Conservation (phyloP, 176 grass and related monocot genomes). For the Elymus sibiricus region DNA sequence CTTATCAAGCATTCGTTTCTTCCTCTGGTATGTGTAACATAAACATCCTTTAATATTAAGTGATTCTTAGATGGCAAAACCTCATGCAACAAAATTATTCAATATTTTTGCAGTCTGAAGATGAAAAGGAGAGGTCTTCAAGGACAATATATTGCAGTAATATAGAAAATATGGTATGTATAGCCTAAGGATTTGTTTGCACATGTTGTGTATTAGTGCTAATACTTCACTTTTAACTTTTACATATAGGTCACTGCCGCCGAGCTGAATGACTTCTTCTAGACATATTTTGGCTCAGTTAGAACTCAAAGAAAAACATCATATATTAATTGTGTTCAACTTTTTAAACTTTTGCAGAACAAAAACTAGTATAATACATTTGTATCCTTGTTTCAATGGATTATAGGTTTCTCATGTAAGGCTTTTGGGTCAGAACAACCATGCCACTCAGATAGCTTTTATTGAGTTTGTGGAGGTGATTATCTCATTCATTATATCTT, state of each 20-base stretch:
- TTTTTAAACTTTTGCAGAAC: background rate
- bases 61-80: background rate
- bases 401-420: background rate
- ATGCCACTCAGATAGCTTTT: background rate
- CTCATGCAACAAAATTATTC: background rate
- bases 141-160: background rate
- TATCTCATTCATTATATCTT: background rate
- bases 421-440: background rate
- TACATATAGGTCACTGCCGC: background rate
- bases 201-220: background rate
- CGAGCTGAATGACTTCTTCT: background rate
- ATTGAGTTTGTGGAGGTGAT: background rate
- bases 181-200: background rate
- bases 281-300: background rate
- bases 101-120: background rate
- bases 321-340: background rate
- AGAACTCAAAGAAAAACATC: background rate
- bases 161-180: background rate
- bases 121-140: background rate
- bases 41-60: background rate
- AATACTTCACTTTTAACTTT: background rate
- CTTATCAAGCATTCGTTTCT: background rate
- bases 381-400: background rate
- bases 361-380: background rate
- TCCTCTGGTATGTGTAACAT: background rate